phyloP scores from a whole-genome alignment of 495 filamentous ascomycete species.

The Letharia lupina region DNA sequence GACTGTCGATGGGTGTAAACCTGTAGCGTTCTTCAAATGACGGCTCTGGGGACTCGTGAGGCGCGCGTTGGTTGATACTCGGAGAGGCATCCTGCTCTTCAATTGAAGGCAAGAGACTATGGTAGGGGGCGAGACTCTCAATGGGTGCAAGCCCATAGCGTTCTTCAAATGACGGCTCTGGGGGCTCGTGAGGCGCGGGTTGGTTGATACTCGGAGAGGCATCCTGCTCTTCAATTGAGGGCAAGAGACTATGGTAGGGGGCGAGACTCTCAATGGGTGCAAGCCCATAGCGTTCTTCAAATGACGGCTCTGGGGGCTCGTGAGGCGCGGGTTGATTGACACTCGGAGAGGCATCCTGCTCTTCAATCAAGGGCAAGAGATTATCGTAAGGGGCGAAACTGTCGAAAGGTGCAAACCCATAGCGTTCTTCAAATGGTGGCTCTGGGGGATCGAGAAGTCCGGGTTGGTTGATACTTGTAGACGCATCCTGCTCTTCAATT shows the following conservation, averaged over 20 bases:
- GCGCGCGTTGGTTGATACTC: not conserved
- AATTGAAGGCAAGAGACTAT: not conserved
- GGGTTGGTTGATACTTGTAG: not conserved
- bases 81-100: too few relatives aligned
- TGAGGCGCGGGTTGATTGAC: too few relatives aligned
- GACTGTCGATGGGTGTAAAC: not conserved
- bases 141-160: not conserved
- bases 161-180: too few relatives aligned
- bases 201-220: too few relatives aligned
- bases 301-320: too few relatives aligned
- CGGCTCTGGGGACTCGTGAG: not conserved
- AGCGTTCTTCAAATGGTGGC: not conserved
- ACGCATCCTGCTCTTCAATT: too few relatives aligned
- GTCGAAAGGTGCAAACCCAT: not conserved
- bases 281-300: not conserved
- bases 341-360: too few relatives aligned
- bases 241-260: not conserved
- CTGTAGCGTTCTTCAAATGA: not conserved
- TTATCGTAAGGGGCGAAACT: not conserved
- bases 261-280: not conserved
- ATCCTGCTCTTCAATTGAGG: not conserved
- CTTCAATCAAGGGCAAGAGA: not conserved
- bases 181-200: too few relatives aligned
- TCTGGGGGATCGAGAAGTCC: not conserved
- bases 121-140: not conserved